Percentiles rank a stretch among this genome's conserved stretches.
Evolutionary conservation across 169 alveolate genomes (phyloP).

Genomic region (Theileria annulata): DNA sequence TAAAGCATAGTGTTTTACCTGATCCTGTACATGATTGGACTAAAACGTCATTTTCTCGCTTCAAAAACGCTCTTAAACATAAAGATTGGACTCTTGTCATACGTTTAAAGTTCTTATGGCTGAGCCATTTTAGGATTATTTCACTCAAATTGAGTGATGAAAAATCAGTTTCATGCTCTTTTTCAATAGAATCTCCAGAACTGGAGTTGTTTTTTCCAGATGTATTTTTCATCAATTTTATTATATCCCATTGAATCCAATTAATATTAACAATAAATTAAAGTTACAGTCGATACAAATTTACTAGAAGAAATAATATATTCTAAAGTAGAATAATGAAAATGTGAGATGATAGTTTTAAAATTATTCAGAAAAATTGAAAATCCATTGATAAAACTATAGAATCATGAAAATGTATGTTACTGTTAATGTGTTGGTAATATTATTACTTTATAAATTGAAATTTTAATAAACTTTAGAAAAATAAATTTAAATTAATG

Average conservation of each 20-base stretch:
- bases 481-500: too few species aligned
- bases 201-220: not conserved
- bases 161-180: not conserved
- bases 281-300: not conserved
- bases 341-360: not conserved
- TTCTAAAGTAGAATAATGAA: not conserved
- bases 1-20: conserved; percentile 94
- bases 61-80: conserved; percentile 33
- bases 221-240: not conserved
- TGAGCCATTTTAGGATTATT: conserved; percentile 41
- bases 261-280: not conserved
- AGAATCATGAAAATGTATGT: not conserved
- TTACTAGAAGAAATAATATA: too few species aligned
- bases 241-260: not conserved
- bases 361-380: not conserved
- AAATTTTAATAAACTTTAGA: too few species aligned
- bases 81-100: conserved; percentile 60
- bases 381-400: not conserved
- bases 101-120: conserved; percentile 6
- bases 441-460: too few species aligned
- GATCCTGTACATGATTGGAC: conserved; percentile 85
- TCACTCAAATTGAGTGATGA: conserved; percentile 18
- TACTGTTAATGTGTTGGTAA: not conserved
- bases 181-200: not conserved
- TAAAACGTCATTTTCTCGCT: conserved; percentile 48